Evolutionary conservation across 257 asterid species (phyloP).

Genomic region (Solanum tarijense): DNA sequence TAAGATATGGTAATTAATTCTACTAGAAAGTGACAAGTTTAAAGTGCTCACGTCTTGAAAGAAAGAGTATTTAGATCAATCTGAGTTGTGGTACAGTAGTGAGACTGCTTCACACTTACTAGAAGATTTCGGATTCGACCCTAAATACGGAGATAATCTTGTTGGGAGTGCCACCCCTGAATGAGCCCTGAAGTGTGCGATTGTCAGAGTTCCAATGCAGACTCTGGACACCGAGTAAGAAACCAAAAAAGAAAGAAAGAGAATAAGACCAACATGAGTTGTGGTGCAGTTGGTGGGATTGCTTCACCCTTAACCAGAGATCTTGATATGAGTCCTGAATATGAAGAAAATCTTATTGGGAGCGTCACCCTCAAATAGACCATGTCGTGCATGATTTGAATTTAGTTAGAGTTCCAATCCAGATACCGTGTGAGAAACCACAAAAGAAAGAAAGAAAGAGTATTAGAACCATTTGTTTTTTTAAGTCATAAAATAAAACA

Average conservation of each 20-base stretch:
- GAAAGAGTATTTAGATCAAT: slow-evolving; percentile 9
- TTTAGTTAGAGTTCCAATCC: no score
- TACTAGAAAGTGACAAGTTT: slow-evolving; percentile 17
- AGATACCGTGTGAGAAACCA: background rate
- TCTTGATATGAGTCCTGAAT: background rate
- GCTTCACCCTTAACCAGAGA: background rate
- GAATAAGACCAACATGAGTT: slow-evolving; percentile 7
- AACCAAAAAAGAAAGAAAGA: background rate
- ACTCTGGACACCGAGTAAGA: background rate
- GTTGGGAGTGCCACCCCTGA: background rate
- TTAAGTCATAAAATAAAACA: slow-evolving; percentile 19
- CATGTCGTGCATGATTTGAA: background rate
- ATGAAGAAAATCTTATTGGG: background rate
- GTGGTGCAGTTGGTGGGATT: background rate
- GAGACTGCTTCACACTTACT: no score
- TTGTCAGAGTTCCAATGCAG: background rate
- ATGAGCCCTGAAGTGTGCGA: background rate
- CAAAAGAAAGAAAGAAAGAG: background rate
- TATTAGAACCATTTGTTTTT: slow-evolving; percentile 15
- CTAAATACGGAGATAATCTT: background rate
- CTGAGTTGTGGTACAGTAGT: background rate
- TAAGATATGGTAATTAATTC: slow-evolving; percentile 1
- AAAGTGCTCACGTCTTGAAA: slow-evolving; percentile 9
- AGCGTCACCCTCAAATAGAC: background rate
- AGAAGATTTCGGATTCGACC: accelerated